Base-by-base conservation (phyloP, 352 stramenopile genomes). In the Phytopythium aichiense region DNA sequence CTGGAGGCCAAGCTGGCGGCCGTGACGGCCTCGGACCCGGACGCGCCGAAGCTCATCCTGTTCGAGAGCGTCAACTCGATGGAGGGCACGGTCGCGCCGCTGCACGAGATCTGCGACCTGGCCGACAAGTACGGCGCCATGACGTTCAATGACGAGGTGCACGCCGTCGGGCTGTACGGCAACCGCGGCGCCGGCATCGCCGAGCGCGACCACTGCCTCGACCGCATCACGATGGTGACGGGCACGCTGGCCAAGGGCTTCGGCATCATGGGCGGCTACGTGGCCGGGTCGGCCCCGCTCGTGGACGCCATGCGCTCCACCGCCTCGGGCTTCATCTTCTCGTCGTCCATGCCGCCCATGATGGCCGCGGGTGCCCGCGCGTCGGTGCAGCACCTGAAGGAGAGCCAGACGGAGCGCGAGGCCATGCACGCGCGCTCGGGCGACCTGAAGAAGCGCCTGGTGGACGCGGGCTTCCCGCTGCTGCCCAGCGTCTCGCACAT, bases 61-160 rank as follows among this genome's bases (percentile, higher is more conserved):
- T 94, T 94, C 58, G 87, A 95, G 72, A 90, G 79, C 31, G 87
- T 95, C 38, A 94, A 94, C 79, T 93, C 83, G 1, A 95, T 95
- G 87, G 87, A 95, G 58, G 87, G 84, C 60, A 94, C 84, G 3
- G 86, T 95, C 40, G 87, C 87, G 2, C 87, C 87, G 13, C 74
- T 95, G 30, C 79, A 94, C 64, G 87, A 90, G 66, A 95, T 95
- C 56, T 91, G 79, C 60, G 81, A 91, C 71, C 58, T 93, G 18
- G 91, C 88, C 0, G 87, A 96, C 75, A 94, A 96, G 73, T 97
- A 96, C 68, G 87, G 87, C 38, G 89, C 89, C 45, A 95, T 96
- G 84, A 96, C 88, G 18, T 97, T 96, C 67, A 92, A 90, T 70
- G 89, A 97, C 64, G 89, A 97, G 60, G 88, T 96, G 46, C 89